Percentiles rank a stretch among this genome's conserved stretches.
These are phyloP conservation scores for Niebla homalea DNA, from an alignment of 495 filamentous ascomycete species.

Conservation along the genomic window DNA sequence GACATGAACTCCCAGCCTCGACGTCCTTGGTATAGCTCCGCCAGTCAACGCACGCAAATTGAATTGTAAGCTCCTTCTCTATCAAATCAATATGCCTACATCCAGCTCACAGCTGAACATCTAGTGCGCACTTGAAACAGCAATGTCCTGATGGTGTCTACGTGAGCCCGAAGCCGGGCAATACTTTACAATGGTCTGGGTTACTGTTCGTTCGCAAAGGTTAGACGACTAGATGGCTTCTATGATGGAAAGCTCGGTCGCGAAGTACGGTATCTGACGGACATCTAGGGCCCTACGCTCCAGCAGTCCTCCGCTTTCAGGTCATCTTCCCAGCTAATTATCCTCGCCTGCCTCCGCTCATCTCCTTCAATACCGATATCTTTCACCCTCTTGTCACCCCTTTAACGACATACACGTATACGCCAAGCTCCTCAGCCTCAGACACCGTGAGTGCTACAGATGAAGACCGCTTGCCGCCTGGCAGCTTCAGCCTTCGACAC, in stretches of 20 bases:
- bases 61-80: constrained; percentile 50
- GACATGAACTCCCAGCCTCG: constrained; percentile 4
- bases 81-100: not conserved
- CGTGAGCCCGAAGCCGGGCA: constrained; percentile 67
- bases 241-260: not conserved
- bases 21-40: constrained; percentile 11
- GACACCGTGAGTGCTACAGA: constrained; percentile 70
- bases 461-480: constrained; percentile 68
- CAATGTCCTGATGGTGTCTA: constrained; percentile 75
- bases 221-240: constrained; percentile 20
- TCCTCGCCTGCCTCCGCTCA: constrained; percentile 62
- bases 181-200: constrained; percentile 73
- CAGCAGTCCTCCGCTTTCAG: constrained; percentile 78
- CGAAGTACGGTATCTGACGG: not conserved
- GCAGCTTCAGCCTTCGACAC: constrained; percentile 75
- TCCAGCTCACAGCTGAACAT: not conserved
- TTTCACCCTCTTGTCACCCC: constrained; percentile 91
- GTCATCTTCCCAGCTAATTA: constrained; percentile 76
- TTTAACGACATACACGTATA: constrained; percentile 80
- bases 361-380: constrained; percentile 80
- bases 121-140: constrained; percentile 66
- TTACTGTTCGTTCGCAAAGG: constrained; percentile 83
- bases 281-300: constrained; percentile 64
- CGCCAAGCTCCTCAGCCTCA: constrained; percentile 51
- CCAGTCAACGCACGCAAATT: constrained; percentile 52